These are phyloP conservation scores for Craterostigma plantagineum DNA, from an alignment of 257 asterid species.

Conservation along the genomic window DNA sequence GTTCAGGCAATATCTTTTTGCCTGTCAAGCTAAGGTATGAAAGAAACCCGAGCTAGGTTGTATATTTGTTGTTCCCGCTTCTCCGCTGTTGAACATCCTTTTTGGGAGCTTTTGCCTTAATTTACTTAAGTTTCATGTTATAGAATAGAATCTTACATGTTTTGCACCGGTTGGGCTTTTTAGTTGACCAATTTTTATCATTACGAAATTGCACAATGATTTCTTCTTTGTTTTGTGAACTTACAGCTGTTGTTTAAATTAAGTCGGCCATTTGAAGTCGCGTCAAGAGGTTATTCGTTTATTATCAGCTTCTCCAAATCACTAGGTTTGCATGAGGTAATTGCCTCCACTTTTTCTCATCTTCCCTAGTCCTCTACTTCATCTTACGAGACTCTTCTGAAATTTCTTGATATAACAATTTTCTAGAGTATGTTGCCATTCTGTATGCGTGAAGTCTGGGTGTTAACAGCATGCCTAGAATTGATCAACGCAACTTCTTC, in stretches of 20 bases:
- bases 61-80: conserved; percentile 10
- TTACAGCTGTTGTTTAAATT: conserved; percentile 74
- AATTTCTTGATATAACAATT: conserved; percentile 10
- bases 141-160: too few species aligned
- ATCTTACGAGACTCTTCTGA: conserved; percentile 8
- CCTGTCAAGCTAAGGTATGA: conserved; percentile 94
- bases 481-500: conserved; percentile 62
- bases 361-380: conserved; percentile 11
- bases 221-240: conserved; percentile 13
- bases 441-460: conserved; percentile 99
- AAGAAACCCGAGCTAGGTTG: conserved; percentile 11
- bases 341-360: conserved; percentile 9
- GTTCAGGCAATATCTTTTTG: conserved; percentile 93
- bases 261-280: conserved; percentile 89
- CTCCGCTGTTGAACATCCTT: too few species aligned
- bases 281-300: conserved; percentile 95
- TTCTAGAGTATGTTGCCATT: conserved; percentile 67
- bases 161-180: too few species aligned
- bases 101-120: too few species aligned
- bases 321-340: conserved; percentile 74
- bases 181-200: not conserved
- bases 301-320: conserved; percentile 89
- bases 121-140: too few species aligned
- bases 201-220: conserved; percentile 8
- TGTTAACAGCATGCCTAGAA: conserved; percentile 76